Conservation (phyloP, 805 yeast species). For the Metschnikowia lunata region DNA sequence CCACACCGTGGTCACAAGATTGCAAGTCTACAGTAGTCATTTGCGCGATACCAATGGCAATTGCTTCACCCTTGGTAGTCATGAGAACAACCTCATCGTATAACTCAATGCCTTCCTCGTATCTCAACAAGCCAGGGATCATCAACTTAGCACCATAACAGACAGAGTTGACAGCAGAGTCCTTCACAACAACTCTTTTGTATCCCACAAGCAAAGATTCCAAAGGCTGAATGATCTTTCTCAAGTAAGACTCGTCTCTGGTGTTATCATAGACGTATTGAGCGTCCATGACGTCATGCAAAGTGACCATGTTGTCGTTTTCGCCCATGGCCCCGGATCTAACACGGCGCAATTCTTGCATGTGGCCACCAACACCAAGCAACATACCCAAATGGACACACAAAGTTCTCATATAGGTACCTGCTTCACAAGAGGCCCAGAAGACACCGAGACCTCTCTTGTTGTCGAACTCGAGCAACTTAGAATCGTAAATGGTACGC, state of each 20-base stretch:
- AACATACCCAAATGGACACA: slow-evolving; percentile 99
- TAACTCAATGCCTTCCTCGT: slow-evolving; percentile 95
- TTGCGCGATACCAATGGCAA: slow-evolving; percentile 97
- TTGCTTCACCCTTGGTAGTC: slow-evolving; percentile 99
- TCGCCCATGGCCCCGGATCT: slow-evolving; percentile 95
- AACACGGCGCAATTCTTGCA: slow-evolving; percentile 99
- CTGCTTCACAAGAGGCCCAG: slow-evolving; percentile 99
- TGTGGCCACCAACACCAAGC: slow-evolving; percentile 98
- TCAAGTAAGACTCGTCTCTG: slow-evolving; percentile 91
- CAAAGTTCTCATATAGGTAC: slow-evolving; percentile 98
- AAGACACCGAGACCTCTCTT: slow-evolving; percentile 96
- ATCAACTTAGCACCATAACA: slow-evolving; percentile 98
- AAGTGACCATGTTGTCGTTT: slow-evolving; percentile 85
- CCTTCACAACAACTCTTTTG: slow-evolving; percentile 90
- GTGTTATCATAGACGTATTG: slow-evolving; percentile 97
- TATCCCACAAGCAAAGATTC: slow-evolving; percentile 91
- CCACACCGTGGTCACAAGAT: slow-evolving; percentile 96
- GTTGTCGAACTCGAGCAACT: slow-evolving; percentile 92
- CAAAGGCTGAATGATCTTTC: slow-evolving; percentile 91
- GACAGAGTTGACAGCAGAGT: slow-evolving; percentile 95
- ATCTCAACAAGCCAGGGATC: slow-evolving; percentile 97
- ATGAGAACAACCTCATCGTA: slow-evolving; percentile 97
- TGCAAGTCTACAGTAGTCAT: slow-evolving; percentile 98
- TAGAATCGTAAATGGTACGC: slow-evolving; percentile 94
- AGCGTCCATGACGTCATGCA: slow-evolving; percentile 97